Base-by-base conservation (phyloP, 108 stramenopile genomes). In the Fistulifera pelliculosa region DNA sequence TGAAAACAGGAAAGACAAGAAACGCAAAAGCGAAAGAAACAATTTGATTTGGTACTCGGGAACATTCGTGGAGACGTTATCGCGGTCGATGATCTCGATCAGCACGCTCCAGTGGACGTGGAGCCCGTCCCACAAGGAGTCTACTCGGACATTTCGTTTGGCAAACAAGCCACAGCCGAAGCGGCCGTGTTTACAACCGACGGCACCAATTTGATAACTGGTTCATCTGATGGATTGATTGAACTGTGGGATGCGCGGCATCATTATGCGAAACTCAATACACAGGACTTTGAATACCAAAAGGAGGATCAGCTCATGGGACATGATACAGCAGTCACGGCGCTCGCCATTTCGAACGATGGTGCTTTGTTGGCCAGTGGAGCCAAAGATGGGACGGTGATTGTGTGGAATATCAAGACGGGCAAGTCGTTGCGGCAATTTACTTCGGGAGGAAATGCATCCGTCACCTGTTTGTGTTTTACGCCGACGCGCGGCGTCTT, bases 301-400 rank as follows among this genome's bases (percentile, higher is more conserved):
- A 67, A 72, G 19, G 91, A 94, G 27, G 90, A 97, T 51, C 65
- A 94, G 21, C 81, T 99, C 83, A 70, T 89, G 65, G 92, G 96
- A 66, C 78, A 85, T 51, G 60, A 80, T 47, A 23, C 67, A 0
- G 48, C 65, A 17, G 61, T 79, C 40, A 58, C 93, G 38, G 75
- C 85, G 42, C 49, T 94, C 64, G 69, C 69, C 25, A 66, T 94
- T 12, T 86, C 85, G n/a, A 70, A 73, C 24, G 96, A 98, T 65
- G 81, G 84, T 24, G 72, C 80, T 26, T 48, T 92, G 59, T 54
- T 97, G 47, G 98, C 92, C 0, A 75, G 79, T 13, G 90, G 95
- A 0, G 76, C 76, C 56, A 53, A 68, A 2, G 60, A 73, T 17
- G 95, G 98, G 5, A 71, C 47, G 1, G 77, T 94, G 17, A 75